Percentiles rank a stretch among this genome's conserved stretches.
These are phyloP conservation scores for Cordyceps cicadae DNA, from an alignment of 2,329 filamentous ascomycete genomes.

Conservation along the genomic window DNA sequence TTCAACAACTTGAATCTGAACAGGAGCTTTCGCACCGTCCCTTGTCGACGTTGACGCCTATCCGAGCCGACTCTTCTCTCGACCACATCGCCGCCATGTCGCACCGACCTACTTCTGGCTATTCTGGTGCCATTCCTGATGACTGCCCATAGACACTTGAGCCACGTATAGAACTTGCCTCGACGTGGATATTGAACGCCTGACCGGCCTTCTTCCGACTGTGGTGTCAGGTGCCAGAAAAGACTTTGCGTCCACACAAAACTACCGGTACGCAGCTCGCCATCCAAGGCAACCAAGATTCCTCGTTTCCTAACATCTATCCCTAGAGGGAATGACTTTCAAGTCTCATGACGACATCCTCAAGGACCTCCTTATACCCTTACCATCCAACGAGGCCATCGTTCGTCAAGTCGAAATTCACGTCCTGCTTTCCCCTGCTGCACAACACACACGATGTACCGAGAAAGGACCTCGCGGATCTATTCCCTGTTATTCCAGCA, in stretches of 20 bases:
- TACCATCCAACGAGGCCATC: not conserved
- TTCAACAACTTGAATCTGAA: not conserved
- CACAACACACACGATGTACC: not conserved
- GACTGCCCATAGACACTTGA: no score
- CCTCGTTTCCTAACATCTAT: not conserved
- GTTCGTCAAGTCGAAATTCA: slow-evolving; percentile 4
- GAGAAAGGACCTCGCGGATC: not conserved
- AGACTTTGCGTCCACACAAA: no score
- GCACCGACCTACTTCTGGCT: not conserved
- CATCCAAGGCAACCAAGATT: not conserved
- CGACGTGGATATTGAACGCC: no score
- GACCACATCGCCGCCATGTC: not conserved
- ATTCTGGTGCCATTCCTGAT: not conserved
- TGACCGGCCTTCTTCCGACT: no score
- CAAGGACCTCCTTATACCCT: not conserved
- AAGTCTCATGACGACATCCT: not conserved
- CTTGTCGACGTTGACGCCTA: not conserved
- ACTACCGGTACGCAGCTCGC: not conserved
- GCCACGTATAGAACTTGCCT: no score
- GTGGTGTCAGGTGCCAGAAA: no score
- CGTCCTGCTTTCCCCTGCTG: not conserved
- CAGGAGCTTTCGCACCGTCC: not conserved
- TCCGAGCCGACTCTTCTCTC: not conserved
- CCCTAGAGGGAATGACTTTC: not conserved
- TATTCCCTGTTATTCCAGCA: not conserved